Percentiles rank a stretch among this genome's conserved stretches.
Evolutionary conservation across 1,139 yeast species (phyloP).

Genomic region (Scheffersomyces titani): DNA sequence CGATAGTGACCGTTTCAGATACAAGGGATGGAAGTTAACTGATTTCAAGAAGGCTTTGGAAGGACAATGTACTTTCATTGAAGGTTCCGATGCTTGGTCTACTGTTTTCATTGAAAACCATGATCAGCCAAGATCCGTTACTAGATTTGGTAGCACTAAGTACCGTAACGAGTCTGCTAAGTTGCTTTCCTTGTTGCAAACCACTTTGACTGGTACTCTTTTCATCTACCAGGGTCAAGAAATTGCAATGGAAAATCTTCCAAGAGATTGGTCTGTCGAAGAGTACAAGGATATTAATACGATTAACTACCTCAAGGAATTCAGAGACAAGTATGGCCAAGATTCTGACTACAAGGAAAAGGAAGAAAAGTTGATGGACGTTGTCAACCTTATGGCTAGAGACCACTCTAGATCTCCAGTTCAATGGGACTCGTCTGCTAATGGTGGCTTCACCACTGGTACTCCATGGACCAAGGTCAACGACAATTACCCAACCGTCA

Average conservation of each 20-base stretch:
- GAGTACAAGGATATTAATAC: conserved; percentile 56
- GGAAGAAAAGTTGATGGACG: conserved; percentile 30
- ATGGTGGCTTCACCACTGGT: conserved; percentile 52
- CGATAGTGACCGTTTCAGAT: conserved; percentile 33
- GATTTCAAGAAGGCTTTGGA: conserved; percentile 47
- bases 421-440: conserved; percentile 50
- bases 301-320: conserved; percentile 40
- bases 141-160: conserved; percentile 52
- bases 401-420: conserved; percentile 62
- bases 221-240: conserved; percentile 65
- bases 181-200: conserved; percentile 47
- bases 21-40: conserved; percentile 33
- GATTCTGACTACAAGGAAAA: conserved; percentile 28
- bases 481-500: conserved; percentile 50
- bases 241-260: conserved; percentile 55
- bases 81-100: conserved; percentile 62
- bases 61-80: conserved; percentile 36
- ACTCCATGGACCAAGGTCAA: conserved; percentile 59
- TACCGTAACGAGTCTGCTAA: conserved; percentile 43
- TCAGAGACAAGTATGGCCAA: conserved; percentile 31
- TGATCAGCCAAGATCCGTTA: conserved; percentile 56
- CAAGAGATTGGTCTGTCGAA: conserved; percentile 45
- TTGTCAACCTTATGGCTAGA: conserved; percentile 42
- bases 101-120: conserved; percentile 59
- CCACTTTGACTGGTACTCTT: conserved; percentile 55